phyloP scores from a whole-genome alignment of 2,329 filamentous ascomycete species.

The Penicillium sp. region DNA sequence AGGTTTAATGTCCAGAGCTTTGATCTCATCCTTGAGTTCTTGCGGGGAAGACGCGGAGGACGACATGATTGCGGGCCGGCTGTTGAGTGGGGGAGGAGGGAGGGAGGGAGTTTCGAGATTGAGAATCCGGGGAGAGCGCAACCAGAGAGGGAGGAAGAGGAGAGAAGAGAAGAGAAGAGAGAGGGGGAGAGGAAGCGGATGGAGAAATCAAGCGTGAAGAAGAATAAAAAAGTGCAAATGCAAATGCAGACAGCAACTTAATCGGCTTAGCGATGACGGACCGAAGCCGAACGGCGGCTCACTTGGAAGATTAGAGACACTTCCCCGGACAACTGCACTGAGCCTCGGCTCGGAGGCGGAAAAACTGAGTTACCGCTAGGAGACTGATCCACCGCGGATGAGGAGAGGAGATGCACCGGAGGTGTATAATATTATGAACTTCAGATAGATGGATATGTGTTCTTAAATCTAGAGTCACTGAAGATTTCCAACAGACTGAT shows the following conservation, averaged over 20 bases:
- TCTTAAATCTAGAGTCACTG: not conserved
- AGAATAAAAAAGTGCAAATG: slow-evolving; percentile 4
- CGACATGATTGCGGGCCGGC: slow-evolving; percentile 33
- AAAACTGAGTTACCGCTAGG: slow-evolving; percentile 19
- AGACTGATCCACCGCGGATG: not conserved
- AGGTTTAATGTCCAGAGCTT: slow-evolving; percentile 34
- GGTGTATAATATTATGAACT: not conserved
- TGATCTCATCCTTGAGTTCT: slow-evolving; percentile 35
- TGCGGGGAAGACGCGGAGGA: slow-evolving; percentile 36
- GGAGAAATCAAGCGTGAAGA: slow-evolving; percentile 11
- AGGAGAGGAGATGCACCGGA: not conserved
- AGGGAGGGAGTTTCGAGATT: too few species aligned
- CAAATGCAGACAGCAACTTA: slow-evolving; percentile 11
- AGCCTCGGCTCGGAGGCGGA: slow-evolving; percentile 31
- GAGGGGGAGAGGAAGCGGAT: slow-evolving; percentile 3
- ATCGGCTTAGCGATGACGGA: slow-evolving; percentile 16
- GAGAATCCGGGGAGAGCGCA: not conserved
- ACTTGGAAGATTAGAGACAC: not conserved
- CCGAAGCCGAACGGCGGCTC: slow-evolving; percentile 27
- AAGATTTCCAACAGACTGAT: not conserved
- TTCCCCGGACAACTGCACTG: slow-evolving; percentile 25
- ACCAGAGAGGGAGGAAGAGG: not conserved
- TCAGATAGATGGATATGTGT: not conserved
- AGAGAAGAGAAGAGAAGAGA: slow-evolving; percentile 6
- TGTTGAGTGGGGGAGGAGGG: slow-evolving; percentile 11